Evolutionary conservation across 2,329 filamentous ascomycete genomes (phyloP).

Genomic region (Microdochium trichocladiopsis): DNA sequence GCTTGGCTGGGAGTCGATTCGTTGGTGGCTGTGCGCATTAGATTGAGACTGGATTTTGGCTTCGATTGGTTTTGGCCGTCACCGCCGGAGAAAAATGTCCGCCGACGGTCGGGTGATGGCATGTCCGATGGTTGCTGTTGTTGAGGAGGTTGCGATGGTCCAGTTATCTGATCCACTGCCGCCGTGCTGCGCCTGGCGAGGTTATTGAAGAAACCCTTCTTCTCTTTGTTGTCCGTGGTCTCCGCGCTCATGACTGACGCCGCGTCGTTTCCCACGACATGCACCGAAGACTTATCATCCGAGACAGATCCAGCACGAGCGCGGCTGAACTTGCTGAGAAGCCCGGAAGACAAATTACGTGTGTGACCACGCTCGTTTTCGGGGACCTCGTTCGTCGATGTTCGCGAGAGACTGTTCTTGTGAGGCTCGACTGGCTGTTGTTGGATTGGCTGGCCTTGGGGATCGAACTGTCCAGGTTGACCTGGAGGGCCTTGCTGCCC

Average conservation of each 20-base stretch:
- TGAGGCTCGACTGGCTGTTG: neutral
- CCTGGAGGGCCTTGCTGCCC: conserved; percentile 5
- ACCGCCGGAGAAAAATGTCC: neutral
- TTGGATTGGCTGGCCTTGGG: neutral
- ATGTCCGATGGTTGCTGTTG: neutral
- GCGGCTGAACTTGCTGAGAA: neutral
- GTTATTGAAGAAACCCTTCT: neutral
- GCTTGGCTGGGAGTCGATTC: neutral
- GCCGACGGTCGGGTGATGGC: neutral
- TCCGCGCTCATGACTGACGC: neutral
- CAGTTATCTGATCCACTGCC: neutral
- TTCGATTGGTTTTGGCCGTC: neutral
- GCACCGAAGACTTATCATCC: neutral
- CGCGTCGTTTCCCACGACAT: neutral
- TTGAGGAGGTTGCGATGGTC: neutral
- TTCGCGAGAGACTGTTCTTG: neutral
- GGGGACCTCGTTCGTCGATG: neutral
- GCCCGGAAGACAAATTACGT: neutral
- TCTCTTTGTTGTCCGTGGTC: neutral
- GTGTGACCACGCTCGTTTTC: neutral
- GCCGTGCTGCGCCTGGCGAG: neutral
- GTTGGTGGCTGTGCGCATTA: neutral
- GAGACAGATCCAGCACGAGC: neutral
- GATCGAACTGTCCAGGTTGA: conserved; percentile 1
- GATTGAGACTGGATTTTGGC: neutral